Base-by-base conservation (phyloP, 768 basidiomycete genomes). In the Tylopilus subfusipes region DNA sequence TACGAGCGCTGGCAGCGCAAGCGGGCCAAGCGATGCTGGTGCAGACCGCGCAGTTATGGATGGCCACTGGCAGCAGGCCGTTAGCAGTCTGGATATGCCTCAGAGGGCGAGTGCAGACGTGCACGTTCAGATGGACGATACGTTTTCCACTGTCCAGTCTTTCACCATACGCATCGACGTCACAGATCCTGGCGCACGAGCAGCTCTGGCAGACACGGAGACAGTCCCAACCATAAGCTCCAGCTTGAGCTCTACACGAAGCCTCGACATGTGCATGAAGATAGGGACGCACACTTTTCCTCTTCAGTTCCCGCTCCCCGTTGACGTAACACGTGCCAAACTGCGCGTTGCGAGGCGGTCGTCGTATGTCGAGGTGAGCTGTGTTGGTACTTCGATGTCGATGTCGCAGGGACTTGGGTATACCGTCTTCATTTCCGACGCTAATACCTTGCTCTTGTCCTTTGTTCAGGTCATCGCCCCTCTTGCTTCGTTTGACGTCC, bases 281-380 rank as follows among this genome's bases (percentile, higher is more conserved):
- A 57, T 68, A 27, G 67, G 54, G 14, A 51, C 52, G 0, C 58
- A 66, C 40, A 27, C 50, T 1, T 61, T 67, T 44, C 16, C 56
- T n/a, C 53, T 82, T 14, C 49, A 44, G 2, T 81, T 73, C 48
- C 81, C 80, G 0, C 76, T 79, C 40, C 78, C 78, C 3, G 65
- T 83, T 11, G 61, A 75, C 24, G 73, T 73, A 2, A 59, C 54
- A 12, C 62, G 65, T 8, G 54, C 63, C 2, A 81, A 72, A 53
- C 56, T 77, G 11, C 74, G 80, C 3, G 57, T 83, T n/a, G 82
- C 83, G 10, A 73, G 83, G 24, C 78, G 76, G 53, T 83, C 82
- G 0, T 72, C 67, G 5, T 85, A 81, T 49, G 67, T 85, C 1
- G 73, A 71, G 63, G 72, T 66, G 40, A 29, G 62, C 56, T 4